phyloP scores from a whole-genome alignment of 441 rosid genomes.

The Euphorbia celastroides region DNA sequence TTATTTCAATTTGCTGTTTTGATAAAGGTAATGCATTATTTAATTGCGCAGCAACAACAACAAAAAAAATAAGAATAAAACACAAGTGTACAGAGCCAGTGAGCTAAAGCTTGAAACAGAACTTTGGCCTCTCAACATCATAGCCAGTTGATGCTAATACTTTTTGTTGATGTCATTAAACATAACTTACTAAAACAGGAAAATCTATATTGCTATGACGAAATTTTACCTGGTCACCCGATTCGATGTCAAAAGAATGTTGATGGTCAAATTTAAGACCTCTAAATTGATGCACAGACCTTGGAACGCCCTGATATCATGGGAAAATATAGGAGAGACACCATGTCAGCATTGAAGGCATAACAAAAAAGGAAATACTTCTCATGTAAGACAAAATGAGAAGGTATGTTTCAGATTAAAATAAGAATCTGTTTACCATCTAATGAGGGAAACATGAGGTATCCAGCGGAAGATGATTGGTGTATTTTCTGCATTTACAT shows the following conservation, averaged over 20 bases:
- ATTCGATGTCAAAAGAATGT: constrained; percentile 70
- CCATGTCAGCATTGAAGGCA: neutral
- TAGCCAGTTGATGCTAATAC: too few species aligned
- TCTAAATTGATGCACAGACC: constrained; percentile 88
- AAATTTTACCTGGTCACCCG: constrained; percentile 83
- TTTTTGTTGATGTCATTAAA: too few species aligned
- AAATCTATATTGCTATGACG: neutral
- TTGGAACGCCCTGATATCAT: constrained; percentile 82
- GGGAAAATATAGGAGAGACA: constrained; percentile 7
- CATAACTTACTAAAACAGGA: neutral
- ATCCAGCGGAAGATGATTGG: constrained; percentile 93
- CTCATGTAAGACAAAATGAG: constrained; percentile 1
- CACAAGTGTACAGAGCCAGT: too few species aligned
- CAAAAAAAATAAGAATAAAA: too few species aligned
- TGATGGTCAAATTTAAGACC: constrained; percentile 84
- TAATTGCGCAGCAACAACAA: too few species aligned
- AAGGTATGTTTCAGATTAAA: neutral
- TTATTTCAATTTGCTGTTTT: too few species aligned
- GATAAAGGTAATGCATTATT: too few species aligned
- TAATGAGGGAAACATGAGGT: constrained; percentile 77
- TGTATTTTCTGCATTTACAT: constrained; percentile 79
- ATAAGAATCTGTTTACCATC: constrained; percentile 53
- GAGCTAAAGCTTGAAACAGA: too few species aligned
- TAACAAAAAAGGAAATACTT: neutral
- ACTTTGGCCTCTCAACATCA: too few species aligned